phyloP scores from a whole-genome alignment of 75 land plant genomes.

The Larix kaempferi region DNA sequence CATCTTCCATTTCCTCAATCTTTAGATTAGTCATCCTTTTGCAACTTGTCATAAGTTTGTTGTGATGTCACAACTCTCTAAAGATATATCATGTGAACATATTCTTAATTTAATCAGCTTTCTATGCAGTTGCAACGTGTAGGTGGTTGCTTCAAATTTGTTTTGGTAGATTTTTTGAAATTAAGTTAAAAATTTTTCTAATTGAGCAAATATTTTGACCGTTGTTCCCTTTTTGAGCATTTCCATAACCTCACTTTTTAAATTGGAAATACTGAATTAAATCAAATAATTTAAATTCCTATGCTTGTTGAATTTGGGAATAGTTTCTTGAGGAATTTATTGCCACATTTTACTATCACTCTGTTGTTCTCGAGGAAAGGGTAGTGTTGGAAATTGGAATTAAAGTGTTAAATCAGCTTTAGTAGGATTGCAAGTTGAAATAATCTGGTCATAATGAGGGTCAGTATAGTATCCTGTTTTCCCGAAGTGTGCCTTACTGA shows the following conservation, averaged over 20 bases:
- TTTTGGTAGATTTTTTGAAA: not conserved
- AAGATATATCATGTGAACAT: not conserved
- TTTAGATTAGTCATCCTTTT: not conserved
- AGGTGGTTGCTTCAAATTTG: not conserved
- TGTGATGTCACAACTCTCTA: not conserved
- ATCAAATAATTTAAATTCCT: not conserved
- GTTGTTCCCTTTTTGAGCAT: not conserved
- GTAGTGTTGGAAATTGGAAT: not conserved
- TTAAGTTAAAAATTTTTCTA: not conserved
- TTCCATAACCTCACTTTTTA: not conserved
- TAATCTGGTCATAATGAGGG: too few relatives aligned
- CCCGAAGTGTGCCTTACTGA: not conserved
- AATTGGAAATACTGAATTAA: not conserved
- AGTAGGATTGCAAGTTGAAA: not conserved
- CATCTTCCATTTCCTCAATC: not conserved
- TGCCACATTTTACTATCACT: not conserved
- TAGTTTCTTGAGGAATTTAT: not conserved
- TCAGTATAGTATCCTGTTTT: not conserved
- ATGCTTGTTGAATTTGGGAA: not conserved
- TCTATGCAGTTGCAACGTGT: conserved; percentile 8
- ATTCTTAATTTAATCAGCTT: conserved; percentile 2
- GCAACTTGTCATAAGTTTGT: not conserved
- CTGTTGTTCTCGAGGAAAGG: not conserved
- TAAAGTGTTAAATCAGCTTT: not conserved
- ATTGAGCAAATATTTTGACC: not conserved